phyloP scores from a whole-genome alignment of 331 rosid genomes.

The Malus hybrid region DNA sequence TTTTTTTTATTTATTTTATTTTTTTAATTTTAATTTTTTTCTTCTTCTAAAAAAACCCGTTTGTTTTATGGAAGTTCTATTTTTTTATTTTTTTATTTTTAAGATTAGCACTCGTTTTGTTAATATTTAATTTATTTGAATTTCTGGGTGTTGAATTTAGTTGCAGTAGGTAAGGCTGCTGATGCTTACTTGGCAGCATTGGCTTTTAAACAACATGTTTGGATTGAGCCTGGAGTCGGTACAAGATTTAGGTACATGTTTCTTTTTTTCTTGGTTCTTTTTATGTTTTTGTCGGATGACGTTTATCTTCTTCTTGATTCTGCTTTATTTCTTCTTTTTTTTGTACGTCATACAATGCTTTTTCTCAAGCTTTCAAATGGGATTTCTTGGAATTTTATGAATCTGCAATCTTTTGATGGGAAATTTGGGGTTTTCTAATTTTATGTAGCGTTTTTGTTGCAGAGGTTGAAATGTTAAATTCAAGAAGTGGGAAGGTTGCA shows the following conservation, averaged over 20 bases:
- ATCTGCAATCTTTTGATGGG: background rate
- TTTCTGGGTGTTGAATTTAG: constrained; percentile 22
- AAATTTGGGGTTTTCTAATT: background rate
- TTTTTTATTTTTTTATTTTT: background rate
- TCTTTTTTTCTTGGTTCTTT: background rate
- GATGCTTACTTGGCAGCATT: constrained; percentile 28
- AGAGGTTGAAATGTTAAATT: constrained; percentile 25
- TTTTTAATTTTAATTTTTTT: background rate
- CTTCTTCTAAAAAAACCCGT: background rate
- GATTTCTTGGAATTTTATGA: background rate
- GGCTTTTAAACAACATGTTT: constrained; percentile 24
- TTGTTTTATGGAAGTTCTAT: background rate
- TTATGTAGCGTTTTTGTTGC: constrained; percentile 7
- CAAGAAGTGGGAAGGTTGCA: constrained; percentile 3
- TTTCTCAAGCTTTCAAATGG: background rate
- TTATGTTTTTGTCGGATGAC: constrained; percentile 20
- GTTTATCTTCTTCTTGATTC: constrained; percentile 22
- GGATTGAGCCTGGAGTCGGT: constrained; percentile 12
- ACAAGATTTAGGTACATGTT: constrained; percentile 41
- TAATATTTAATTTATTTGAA: background rate
- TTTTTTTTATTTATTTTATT: too few species aligned
- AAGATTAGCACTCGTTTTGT: background rate
- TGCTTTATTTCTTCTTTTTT: background rate
- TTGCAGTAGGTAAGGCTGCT: constrained; percentile 44
- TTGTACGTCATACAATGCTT: background rate